Evolutionary conservation across 2,329 filamentous ascomycete species (phyloP), one percentile per base, ranked within the genome.

Genomic region (Pleomassaria siparia): DNA sequence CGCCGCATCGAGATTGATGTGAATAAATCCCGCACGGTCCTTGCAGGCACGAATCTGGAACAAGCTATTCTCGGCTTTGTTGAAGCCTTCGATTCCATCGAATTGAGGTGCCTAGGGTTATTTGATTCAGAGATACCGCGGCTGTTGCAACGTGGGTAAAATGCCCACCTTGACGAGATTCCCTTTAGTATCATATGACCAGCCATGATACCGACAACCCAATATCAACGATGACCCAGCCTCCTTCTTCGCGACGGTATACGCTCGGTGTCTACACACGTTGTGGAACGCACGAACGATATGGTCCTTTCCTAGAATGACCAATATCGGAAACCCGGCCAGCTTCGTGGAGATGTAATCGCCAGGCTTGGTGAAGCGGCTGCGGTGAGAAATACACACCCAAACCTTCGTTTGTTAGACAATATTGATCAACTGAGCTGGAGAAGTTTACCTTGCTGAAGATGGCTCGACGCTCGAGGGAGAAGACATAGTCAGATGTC

Each of bases 391-490:
- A 11, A 72, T 50, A 16, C 68, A 65, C 12, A 74, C 53, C 73
- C 73, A 76, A 44, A 58, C 64, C 59, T 71, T 26, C 7, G 13
- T 15, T 16, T 30, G 39, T 57, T 11, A 45, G 33, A 30, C 39
- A 45, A n/a, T n/a, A n/a, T n/a, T n/a, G 40, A 22, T 5, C 18
- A 15, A 21, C 28, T 16, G 2, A 26, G 32, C 16, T 8, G 30
- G 12, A 15, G 26, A 15, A 32, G 20, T 35, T 37, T 66, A 73
- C 75, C 60, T 76, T 76, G 54, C 72, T 74, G 54, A 78, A 76
- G 20, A 79, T 67, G 1, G 74, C 75, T 25, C 76, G 70, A 30
- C 67, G 68, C 54, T 79, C 76, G 2, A 78, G 62, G 8, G 71
- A 62, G 49, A 73, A 78, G 3, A 72, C 53, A 4, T 69, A 61